These are phyloP conservation scores for Hypericum androsaemum DNA, from an alignment of 345 rosid species.

Conservation along the genomic window DNA sequence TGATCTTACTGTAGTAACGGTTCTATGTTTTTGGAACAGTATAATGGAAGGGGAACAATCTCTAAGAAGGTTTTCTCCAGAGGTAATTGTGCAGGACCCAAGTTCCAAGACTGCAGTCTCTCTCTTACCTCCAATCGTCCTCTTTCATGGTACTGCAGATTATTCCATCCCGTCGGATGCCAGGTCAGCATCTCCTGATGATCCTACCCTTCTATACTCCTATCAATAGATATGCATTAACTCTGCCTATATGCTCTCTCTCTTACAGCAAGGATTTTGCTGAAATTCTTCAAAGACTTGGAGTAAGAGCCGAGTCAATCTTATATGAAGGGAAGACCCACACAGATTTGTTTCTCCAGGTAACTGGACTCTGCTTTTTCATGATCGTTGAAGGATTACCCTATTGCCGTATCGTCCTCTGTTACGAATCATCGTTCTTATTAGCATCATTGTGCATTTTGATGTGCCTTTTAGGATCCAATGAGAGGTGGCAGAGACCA, in stretches of 20 bases:
- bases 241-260: conserved; percentile 5
- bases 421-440: neutral
- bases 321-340: conserved; percentile 85
- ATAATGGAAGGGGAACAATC: conserved; percentile 97
- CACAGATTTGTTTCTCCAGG: conserved; percentile 97
- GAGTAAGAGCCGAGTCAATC: conserved; percentile 62
- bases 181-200: conserved; percentile 42
- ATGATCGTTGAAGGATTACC: neutral
- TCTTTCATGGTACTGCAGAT: conserved; percentile 92
- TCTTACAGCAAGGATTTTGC: conserved; percentile 65
- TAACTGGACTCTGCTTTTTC: conserved; percentile 14
- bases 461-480: conserved; percentile 52
- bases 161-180: conserved; percentile 86
- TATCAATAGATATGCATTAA: neutral
- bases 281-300: conserved; percentile 57
- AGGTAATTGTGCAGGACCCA: conserved; percentile 60
- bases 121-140: conserved; percentile 66
- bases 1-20: conserved; percentile 4
- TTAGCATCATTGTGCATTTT: neutral
- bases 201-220: too few relatives aligned
- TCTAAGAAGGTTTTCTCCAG: conserved; percentile 69
- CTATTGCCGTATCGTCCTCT: too few relatives aligned
- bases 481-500: conserved; percentile 93
- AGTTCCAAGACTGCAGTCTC: conserved; percentile 38
- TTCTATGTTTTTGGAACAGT: conserved; percentile 28